Evolutionary conservation across 352 stramenopile genomes (phyloP).

Genomic region (Globisporangium mamillatum): DNA sequence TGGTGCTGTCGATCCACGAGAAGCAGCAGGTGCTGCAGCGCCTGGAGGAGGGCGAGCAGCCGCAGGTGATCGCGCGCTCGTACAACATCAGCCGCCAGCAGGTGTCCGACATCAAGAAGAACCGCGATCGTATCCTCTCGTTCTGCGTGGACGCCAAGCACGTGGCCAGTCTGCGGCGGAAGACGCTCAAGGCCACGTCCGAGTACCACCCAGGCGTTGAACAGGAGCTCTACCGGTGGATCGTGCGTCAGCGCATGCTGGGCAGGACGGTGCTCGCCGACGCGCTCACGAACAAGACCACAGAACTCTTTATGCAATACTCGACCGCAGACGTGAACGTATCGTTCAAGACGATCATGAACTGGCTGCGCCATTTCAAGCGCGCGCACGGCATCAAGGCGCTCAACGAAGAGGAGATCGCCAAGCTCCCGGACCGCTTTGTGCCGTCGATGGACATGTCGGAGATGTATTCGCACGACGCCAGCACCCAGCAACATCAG

Average conservation of each 20-base stretch:
- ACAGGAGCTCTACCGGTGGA: slow-evolving; percentile 81
- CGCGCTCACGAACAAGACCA: slow-evolving; percentile 44
- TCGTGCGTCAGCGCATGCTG: slow-evolving; percentile 66
- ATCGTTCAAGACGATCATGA: slow-evolving; percentile 42
- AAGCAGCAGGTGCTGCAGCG: slow-evolving; percentile 82
- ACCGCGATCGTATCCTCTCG: slow-evolving; percentile 69
- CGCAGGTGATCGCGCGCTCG: slow-evolving; percentile 48
- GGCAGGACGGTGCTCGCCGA: slow-evolving; percentile 45
- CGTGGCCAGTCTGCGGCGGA: slow-evolving; percentile 62
- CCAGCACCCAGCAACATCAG: neutral
- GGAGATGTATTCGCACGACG: neutral
- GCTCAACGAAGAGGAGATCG: slow-evolving; percentile 48
- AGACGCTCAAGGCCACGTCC: slow-evolving; percentile 66
- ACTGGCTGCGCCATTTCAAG: slow-evolving; percentile 73
- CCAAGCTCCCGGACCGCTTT: slow-evolving; percentile 50
- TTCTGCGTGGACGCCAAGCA: slow-evolving; percentile 79
- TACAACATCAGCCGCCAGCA: slow-evolving; percentile 81
- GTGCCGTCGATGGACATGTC: slow-evolving; percentile 59
- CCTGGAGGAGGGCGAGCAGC: slow-evolving; percentile 63
- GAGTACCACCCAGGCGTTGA: slow-evolving; percentile 77
- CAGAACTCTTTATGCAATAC: slow-evolving; percentile 75
- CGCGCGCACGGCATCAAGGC: slow-evolving; percentile 56
- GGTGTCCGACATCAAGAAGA: slow-evolving; percentile 87
- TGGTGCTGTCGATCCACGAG: slow-evolving; percentile 80
- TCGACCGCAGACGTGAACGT: slow-evolving; percentile 31